Evolutionary conservation across 345 rosid genomes (phyloP).

Genomic region (Rhodomyrtus tomentosa): DNA sequence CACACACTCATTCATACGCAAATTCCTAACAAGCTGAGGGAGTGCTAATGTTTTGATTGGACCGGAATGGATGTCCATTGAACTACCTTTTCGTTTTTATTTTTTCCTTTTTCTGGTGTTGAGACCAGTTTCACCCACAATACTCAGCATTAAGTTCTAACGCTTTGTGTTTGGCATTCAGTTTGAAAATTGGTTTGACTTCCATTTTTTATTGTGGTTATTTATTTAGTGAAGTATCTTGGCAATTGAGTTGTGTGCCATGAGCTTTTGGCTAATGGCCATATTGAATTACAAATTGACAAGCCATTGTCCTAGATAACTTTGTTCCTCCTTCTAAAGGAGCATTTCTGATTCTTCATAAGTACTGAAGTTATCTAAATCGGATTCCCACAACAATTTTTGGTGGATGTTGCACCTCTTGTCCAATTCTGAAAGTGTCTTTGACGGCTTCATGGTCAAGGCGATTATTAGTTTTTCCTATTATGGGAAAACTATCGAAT

Average conservation of each 20-base stretch:
- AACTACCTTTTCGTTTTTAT: background rate
- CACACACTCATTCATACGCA: too few relatives aligned
- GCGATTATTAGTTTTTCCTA: background rate
- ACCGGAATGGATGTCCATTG: background rate
- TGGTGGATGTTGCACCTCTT: background rate
- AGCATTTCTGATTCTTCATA: background rate
- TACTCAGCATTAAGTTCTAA: background rate
- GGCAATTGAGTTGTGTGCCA: background rate
- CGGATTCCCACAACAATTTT: background rate
- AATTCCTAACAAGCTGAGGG: background rate
- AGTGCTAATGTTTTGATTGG: background rate
- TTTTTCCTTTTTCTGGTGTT: background rate
- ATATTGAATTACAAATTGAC: background rate
- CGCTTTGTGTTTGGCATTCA: background rate
- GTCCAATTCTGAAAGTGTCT: background rate
- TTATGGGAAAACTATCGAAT: background rate
- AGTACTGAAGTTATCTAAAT: background rate
- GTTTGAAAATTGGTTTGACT: background rate
- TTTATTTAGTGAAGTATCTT: background rate
- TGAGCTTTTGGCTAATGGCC: background rate
- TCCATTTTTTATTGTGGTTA: background rate
- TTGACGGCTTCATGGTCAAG: background rate
- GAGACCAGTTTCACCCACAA: background rate
- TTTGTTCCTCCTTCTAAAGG: background rate
- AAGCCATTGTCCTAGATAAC: background rate